Evolutionary conservation across 352 stramenopile genomes (phyloP), one percentile per base, ranked within the genome.

Genomic region (Phytophthora litchii): DNA sequence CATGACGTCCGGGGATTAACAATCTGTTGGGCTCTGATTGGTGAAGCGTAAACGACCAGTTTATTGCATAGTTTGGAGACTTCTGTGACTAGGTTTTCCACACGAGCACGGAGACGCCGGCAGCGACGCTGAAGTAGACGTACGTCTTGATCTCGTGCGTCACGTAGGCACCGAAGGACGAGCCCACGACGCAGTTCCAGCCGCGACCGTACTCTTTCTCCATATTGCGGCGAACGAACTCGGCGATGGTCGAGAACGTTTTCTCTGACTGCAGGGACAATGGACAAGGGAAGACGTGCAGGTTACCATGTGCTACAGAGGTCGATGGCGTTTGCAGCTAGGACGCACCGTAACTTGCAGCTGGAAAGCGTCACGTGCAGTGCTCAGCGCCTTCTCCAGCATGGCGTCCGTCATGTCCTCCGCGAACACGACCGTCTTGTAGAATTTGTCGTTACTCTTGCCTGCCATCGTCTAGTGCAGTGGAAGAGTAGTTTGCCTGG

Each of bases 71-170:
- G 29, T 29, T 57, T 46, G 29, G 10, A n/a, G 10, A 50, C 17
- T n/a, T 14, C 3, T 46, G 20, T 41, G 13, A 16, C 43, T 69
- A 96, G n/a, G 84, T 91, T 48, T 72, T 91, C 92, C 93, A 98
- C 11, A 98, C 76, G 7, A 98, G 73, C 14, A 98, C 86, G 17
- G 90, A 97, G 32, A 98, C 91, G 2, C 92, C 90, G 0, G 89
- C 79, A 0, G 91, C 88, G 19, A 98, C 91, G 47, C 89, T 97
- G 47, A 98, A 97, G 76, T 98, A 98, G 41, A 98, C 92, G 70
- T 98, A 98, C 13, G 90, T 97, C 64, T 98, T 98, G 65, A 98
- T 97, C 66, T 98, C 91, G 67, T 98, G 93, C 17, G 93, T 98
- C 50, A 98, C 93, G 67, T 96, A 98, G 32, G 89, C 89, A 25